phyloP scores from a whole-genome alignment of 2,329 filamentous ascomycete genomes.

The Tolypocladium ovalisporum region DNA sequence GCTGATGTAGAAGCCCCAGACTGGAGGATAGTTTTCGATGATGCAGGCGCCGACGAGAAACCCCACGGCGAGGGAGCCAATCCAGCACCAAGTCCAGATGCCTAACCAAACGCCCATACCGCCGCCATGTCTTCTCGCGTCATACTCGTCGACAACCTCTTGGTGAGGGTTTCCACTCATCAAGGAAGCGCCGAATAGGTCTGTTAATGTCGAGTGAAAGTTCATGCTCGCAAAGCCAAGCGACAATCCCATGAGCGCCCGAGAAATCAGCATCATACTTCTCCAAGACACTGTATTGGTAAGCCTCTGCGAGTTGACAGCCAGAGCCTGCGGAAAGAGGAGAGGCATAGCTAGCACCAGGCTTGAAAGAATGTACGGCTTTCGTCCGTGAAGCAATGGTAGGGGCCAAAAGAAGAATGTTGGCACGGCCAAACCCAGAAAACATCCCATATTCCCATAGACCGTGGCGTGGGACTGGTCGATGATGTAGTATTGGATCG shows the following conservation, averaged over 20 bases:
- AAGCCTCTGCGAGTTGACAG: conserved; percentile 45
- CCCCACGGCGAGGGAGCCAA: conserved; percentile 59
- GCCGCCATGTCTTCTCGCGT: conserved; percentile 63
- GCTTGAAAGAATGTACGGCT: conserved; percentile 62
- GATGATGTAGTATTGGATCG: conserved; percentile 66
- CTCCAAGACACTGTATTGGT: conserved; percentile 46
- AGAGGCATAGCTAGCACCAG: conserved; percentile 60
- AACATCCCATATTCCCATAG: conserved; percentile 64
- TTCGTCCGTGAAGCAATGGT: conserved; percentile 63
- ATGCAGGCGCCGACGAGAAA: conserved; percentile 62
- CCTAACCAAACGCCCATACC: conserved; percentile 74
- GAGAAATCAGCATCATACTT: conserved; percentile 49
- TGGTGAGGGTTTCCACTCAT: conserved; percentile 64
- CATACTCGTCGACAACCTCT: conserved; percentile 55
- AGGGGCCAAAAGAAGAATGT: conserved; percentile 65
- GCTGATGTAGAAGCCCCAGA: conserved; percentile 67
- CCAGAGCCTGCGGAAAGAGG: conserved; percentile 64
- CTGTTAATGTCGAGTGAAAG: conserved; percentile 58
- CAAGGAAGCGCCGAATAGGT: conserved; percentile 66
- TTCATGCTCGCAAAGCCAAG: conserved; percentile 73
- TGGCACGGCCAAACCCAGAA: conserved; percentile 58
- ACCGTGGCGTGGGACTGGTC: conserved; percentile 58
- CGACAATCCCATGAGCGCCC: conserved; percentile 54
- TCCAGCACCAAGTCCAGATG: conserved; percentile 68
- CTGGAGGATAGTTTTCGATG: conserved; percentile 52